Conservation (phyloP, 1,284 basidiomycete genomes). For the Irpex lacteus region DNA sequence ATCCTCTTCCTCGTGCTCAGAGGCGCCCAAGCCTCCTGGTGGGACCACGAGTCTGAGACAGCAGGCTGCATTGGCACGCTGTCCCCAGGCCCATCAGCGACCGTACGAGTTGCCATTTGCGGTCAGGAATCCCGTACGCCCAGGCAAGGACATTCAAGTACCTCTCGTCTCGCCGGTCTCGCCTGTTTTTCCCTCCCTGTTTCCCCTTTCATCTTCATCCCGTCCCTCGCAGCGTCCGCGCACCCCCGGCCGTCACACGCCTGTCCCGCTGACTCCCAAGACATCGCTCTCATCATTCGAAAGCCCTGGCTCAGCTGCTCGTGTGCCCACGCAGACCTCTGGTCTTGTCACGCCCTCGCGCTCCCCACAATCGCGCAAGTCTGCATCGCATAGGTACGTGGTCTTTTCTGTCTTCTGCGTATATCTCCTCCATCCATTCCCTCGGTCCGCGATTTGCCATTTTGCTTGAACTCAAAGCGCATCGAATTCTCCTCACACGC, state of each 20-base stretch:
- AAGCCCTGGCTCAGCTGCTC: conserved; percentile 12
- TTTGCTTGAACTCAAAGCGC: conserved; percentile 23
- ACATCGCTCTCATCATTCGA: conserved; percentile 20
- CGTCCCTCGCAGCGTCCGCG: conserved; percentile 4
- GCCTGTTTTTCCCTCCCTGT: conserved; percentile 11
- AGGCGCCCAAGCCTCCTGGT: conserved; percentile 23
- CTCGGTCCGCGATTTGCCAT: conserved; percentile 3
- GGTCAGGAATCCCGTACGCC: conserved; percentile 18
- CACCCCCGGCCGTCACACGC: background rate
- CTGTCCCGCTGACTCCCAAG: conserved; percentile 15
- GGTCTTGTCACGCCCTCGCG: conserved; percentile 23
- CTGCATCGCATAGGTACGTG: conserved; percentile 27
- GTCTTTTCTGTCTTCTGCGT: conserved; percentile 14
- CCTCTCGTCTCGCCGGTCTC: conserved; percentile 18
- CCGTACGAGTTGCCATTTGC: conserved; percentile 21
- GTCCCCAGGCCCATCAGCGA: conserved; percentile 25
- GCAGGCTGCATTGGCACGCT: conserved; percentile 13
- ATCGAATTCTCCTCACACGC: conserved; percentile 2
- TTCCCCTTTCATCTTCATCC: conserved; percentile 6
- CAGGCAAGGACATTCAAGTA: conserved; percentile 19
- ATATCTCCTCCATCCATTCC: conserved; percentile 14
- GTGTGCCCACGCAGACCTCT: conserved; percentile 9
- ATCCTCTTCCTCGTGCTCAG: conserved; percentile 21
- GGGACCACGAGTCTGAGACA: conserved; percentile 19
- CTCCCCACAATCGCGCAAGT: conserved; percentile 22